Evolutionary conservation across 768 basidiomycete species (phyloP).

Genomic region (Tulasnella sp.): DNA sequence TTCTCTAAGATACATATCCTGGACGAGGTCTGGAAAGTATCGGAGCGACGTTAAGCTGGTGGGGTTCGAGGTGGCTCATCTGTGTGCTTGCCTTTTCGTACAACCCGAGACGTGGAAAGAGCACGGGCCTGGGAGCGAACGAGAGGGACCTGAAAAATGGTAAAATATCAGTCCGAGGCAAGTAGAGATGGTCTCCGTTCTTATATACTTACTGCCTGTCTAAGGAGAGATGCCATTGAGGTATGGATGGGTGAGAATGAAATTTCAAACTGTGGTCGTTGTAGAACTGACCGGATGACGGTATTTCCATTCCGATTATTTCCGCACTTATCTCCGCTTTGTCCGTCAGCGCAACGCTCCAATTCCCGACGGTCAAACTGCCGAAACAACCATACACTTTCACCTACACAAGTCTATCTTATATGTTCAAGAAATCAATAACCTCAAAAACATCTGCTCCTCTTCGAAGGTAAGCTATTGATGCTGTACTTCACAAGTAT

Average conservation of each 20-base stretch:
- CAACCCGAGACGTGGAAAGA: constrained; percentile 46
- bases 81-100: constrained; percentile 49
- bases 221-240: background rate
- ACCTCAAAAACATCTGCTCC: no score
- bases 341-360: no score
- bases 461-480: no score
- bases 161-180: background rate
- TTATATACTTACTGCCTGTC: background rate
- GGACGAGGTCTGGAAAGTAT: constrained; percentile 65
- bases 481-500: no score
- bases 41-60: constrained; percentile 4
- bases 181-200: background rate
- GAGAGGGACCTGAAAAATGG: background rate
- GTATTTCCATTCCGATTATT: no score
- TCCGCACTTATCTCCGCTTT: no score
- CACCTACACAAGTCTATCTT: no score
- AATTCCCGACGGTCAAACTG: no score
- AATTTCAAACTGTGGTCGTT: no score
- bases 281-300: no score
- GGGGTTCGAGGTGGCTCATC: constrained; percentile 21
- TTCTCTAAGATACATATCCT: constrained; percentile 84
- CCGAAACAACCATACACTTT: no score
- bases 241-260: background rate
- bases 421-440: no score
- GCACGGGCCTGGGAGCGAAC: constrained; percentile 27